Conservation (phyloP, 2,329 filamentous ascomycete species). For the Biscogniauxia sp. region DNA sequence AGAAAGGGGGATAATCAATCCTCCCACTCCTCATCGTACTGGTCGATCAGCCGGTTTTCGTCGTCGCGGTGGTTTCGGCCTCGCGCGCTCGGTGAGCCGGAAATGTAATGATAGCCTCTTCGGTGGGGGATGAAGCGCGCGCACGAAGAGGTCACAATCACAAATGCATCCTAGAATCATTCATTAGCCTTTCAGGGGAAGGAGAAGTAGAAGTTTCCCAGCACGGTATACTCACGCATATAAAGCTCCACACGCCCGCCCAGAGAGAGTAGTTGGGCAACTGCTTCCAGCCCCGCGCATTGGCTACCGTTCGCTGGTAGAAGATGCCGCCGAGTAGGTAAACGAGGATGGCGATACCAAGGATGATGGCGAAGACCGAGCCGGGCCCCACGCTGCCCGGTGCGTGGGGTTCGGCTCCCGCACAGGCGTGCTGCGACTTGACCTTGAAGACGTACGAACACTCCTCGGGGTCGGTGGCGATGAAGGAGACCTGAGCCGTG, state of each 20-base stretch:
- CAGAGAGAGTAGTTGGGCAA: slow-evolving; percentile 92
- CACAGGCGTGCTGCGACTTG: slow-evolving; percentile 79
- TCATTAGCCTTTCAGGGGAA: slow-evolving; percentile 2
- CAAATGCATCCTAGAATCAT: slow-evolving; percentile 56
- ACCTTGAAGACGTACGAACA: slow-evolving; percentile 97
- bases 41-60: slow-evolving; percentile 92
- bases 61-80: slow-evolving; percentile 61
- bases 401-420: slow-evolving; percentile 65
- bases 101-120: slow-evolving; percentile 66
- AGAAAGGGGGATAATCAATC: slow-evolving; percentile 57
- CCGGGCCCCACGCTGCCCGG: slow-evolving; percentile 68
- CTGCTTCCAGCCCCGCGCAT: slow-evolving; percentile 93
- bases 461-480: slow-evolving; percentile 78
- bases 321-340: slow-evolving; percentile 92
- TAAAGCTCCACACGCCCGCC: slow-evolving; percentile 81
- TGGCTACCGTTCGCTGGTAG: slow-evolving; percentile 91
- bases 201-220: slow-evolving; percentile 8
- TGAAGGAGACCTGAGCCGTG: slow-evolving; percentile 74
- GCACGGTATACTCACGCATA: slow-evolving; percentile 62
- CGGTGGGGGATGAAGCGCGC: slow-evolving; percentile 62
- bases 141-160: slow-evolving; percentile 69
- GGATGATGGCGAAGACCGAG: slow-evolving; percentile 85
- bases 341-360: slow-evolving; percentile 71
- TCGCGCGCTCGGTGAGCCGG: slow-evolving; percentile 48
- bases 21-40: slow-evolving; percentile 96